Evolutionary conservation across 139 green algal genomes (phyloP), one percentile per base, ranked within the genome.

Genomic region (Volvox reticuliferus): DNA sequence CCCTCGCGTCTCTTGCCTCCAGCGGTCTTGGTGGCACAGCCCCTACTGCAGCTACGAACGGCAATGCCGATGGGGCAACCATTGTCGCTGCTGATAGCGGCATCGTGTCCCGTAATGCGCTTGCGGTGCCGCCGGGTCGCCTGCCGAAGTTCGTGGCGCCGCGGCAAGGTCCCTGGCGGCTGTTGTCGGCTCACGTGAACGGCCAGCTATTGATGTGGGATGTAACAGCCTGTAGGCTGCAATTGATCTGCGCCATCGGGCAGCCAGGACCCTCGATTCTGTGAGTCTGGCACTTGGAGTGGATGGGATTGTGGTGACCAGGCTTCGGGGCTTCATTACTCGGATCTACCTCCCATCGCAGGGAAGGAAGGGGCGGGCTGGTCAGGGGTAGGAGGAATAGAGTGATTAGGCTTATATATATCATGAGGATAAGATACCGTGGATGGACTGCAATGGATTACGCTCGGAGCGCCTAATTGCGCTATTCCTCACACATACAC

Each of bases 131-230:
- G 20, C 20, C 69, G 35, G 30, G 12, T 12, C 83, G 62, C 24
- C 30, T 21, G 2, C 65, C 67, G 26, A 81, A 80, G 30, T 80
- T 63, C 62, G 85, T 67, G 69, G 2, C 71, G 44, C 73, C 69
- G 30, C 30, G 32, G 14, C 73, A 63, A 17, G 73, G 73, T 6
- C n/a, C 73, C 20, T 90, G 73, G 73, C 86, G 86, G 20, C 26
- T 90, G 73, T 71, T 90, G 73, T 68, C 86, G 6, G 55, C 73
- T 24, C 86, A 90, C 75, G 3, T 32, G 44, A 90, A 85, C 55
- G 86, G 86, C 18, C 86, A 90, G 55, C 55, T 90, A 75, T 75
- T 90, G 37, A 84, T 90, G 86, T 90, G 86, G 86, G 86, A 90
- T 21, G 28, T 90, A 61, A 36, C 86, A 17, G 73, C 73, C 0